These are phyloP conservation scores for Haplosporangium gracile DNA, from an alignment of 192 early-diverging fungal genomes.

Conservation along the genomic window DNA sequence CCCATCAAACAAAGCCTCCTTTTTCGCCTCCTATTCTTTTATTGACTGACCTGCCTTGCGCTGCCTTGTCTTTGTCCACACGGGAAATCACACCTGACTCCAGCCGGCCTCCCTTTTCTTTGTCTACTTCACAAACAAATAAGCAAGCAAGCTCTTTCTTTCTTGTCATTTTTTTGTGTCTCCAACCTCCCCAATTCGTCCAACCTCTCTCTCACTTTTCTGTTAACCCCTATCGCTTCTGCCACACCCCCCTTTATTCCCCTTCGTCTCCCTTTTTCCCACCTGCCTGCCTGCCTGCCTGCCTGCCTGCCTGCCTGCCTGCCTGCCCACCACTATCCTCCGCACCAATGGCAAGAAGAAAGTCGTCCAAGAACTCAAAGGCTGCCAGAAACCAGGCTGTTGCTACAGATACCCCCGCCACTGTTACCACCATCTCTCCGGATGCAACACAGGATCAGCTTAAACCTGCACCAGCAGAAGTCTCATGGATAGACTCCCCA, in stretches of 20 bases:
- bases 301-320: not conserved
- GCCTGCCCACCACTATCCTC: not conserved
- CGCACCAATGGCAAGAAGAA: slow-evolving; percentile 10
- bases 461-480: not conserved
- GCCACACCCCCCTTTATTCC: not conserved
- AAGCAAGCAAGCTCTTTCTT: not conserved
- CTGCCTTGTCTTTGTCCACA: not conserved
- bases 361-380: slow-evolving; percentile 6
- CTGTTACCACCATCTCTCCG: not conserved
- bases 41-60: not conserved
- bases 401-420: not conserved
- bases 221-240: not conserved
- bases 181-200: not conserved
- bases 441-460: not conserved
- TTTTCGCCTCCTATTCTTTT: not conserved
- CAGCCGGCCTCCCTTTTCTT: not conserved
- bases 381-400: not conserved
- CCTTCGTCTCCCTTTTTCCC: not conserved
- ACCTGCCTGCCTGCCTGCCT: not conserved
- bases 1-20: not conserved
- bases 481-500: not conserved
- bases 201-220: not conserved
- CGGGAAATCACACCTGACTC: slow-evolving; percentile 1
- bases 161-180: not conserved
- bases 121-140: not conserved